Evolutionary conservation across 176 grass and related monocot species (phyloP).

Genomic region (Triticum timopheevii): DNA sequence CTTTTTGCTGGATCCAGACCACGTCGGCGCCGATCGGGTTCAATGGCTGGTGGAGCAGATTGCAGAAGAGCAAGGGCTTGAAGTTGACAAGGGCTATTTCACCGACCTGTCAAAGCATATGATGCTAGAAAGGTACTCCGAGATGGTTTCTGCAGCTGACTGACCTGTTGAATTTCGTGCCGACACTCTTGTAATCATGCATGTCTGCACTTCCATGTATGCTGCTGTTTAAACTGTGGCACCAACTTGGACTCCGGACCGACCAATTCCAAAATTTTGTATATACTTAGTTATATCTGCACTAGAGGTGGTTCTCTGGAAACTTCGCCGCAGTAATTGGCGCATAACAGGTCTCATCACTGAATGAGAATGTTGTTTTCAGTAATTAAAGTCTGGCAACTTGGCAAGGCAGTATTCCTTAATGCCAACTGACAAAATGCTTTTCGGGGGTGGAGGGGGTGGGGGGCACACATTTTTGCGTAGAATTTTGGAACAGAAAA

Average conservation of each 20-base stretch:
- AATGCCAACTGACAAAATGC: too few relatives aligned
- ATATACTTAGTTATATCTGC: not conserved
- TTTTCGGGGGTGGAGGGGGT: too few relatives aligned
- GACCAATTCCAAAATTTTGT: conserved; percentile 10
- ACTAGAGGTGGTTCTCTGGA: not conserved
- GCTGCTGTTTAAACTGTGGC: not conserved
- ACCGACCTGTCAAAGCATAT: conserved; percentile 66
- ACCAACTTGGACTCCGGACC: not conserved
- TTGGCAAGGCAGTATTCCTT: not conserved
- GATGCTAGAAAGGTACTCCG: conserved; percentile 55
- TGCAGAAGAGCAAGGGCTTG: conserved; percentile 51
- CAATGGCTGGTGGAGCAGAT: conserved; percentile 59
- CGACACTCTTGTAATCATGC: not conserved
- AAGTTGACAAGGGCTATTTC: conserved; percentile 70
- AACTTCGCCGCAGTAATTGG: not conserved
- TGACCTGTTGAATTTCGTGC: not conserved
- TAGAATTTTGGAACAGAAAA: too few relatives aligned
- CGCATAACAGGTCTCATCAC: not conserved
- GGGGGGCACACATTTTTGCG: too few relatives aligned
- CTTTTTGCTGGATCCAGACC: conserved; percentile 51
- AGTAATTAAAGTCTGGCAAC: not conserved
- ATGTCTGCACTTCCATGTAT: not conserved
- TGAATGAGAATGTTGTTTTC: not conserved
- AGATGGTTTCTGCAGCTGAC: conserved; percentile 20
- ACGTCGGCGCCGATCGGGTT: conserved; percentile 48